A percentile compares a stretch with the other conserved stretches of the same genome.
Evolutionary conservation across 352 stramenopile species (phyloP).

Genomic region (Phytopythium chamaehyphon): DNA sequence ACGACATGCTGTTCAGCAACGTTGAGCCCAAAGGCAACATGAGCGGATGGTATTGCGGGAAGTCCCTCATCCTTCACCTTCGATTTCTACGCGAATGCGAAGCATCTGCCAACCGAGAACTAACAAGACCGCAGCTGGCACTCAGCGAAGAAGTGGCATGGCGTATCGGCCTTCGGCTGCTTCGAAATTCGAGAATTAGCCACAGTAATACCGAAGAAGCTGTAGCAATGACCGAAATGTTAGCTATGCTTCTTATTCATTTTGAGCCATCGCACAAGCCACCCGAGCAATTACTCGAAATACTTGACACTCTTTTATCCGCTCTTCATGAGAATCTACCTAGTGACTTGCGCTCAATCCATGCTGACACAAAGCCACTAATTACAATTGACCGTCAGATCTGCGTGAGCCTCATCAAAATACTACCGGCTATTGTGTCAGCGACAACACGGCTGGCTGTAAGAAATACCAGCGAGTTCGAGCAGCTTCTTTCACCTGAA

Average conservation of each 20-base stretch:
- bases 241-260: constrained; percentile 21
- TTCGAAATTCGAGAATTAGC: not conserved
- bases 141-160: constrained; percentile 10
- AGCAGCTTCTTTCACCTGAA: not conserved
- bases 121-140: not conserved
- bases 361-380: not conserved
- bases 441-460: not conserved
- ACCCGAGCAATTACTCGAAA: not conserved
- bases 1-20: constrained; percentile 2
- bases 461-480: not conserved
- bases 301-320: constrained; percentile 18
- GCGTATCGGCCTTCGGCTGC: constrained; percentile 7
- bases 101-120: not conserved
- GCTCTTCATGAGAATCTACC: constrained; percentile 13
- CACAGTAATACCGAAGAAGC: constrained; percentile 10
- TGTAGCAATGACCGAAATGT: constrained; percentile 20
- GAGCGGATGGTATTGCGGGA: constrained; percentile 33
- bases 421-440: constrained; percentile 29
- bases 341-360: too few relatives aligned
- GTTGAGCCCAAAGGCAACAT: not conserved
- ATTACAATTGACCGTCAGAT: constrained; percentile 43
- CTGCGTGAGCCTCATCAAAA: constrained; percentile 37
- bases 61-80: constrained; percentile 37
- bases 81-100: constrained; percentile 30
- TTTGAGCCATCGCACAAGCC: not conserved